A percentile compares a stretch with the other conserved stretches of the same genome.
Evolutionary conservation across 306 rosid species (phyloP).

Genomic region (Hippophae tibetana): DNA sequence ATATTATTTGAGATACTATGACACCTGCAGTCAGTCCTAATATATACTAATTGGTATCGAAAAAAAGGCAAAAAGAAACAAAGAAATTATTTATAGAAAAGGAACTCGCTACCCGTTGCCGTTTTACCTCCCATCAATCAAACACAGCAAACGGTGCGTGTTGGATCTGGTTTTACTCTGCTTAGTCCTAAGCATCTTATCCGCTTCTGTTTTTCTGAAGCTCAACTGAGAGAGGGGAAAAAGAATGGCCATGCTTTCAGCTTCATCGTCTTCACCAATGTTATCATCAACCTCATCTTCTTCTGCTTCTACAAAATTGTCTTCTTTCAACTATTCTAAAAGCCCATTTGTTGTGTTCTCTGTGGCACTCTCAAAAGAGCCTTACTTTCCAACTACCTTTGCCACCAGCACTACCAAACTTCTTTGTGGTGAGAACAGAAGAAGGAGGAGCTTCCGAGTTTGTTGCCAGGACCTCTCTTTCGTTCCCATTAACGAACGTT

Average conservation of each 20-base stretch:
- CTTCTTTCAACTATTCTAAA: constrained; percentile 20
- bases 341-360: constrained; percentile 32
- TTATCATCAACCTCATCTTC: constrained; percentile 28
- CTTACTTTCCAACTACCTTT: constrained; percentile 21
- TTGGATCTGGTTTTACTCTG: no score
- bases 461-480: constrained; percentile 35
- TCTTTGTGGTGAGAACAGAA: constrained; percentile 8
- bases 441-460: constrained; percentile 24
- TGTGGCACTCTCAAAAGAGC: constrained; percentile 22
- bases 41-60: no score
- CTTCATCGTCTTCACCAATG: constrained; percentile 31
- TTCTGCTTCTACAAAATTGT: constrained; percentile 4
- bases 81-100: no score
- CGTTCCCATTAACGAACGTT: constrained; percentile 48
- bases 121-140: no score
- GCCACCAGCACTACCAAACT: constrained; percentile 22
- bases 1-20: no score
- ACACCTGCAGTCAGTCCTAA: no score
- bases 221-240: constrained; percentile 1
- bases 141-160: no score
- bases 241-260: constrained; percentile 23
- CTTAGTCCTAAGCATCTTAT: constrained; percentile 8
- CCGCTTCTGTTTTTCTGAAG: constrained; percentile 4
- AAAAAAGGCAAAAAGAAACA: no score
- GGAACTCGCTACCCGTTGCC: no score